Evolutionary conservation across 2,329 filamentous ascomycete species (phyloP).

Genomic region (Byssoonygena ceratinophila): DNA sequence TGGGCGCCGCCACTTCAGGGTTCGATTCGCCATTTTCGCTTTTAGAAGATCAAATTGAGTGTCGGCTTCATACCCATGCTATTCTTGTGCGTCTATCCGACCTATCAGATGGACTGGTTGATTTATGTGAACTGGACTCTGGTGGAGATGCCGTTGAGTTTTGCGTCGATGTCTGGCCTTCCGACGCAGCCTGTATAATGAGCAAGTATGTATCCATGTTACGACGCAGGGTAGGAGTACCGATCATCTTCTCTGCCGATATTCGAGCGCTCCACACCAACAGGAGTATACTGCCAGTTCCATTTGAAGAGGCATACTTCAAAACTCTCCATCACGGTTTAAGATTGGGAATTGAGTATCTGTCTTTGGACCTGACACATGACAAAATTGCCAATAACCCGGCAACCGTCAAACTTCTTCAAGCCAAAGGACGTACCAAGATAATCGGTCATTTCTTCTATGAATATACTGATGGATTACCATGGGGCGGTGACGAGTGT

Average conservation of each 20-base stretch:
- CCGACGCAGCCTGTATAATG: conserved; percentile 41
- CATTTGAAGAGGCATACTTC: conserved; percentile 38
- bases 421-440: conserved; percentile 46
- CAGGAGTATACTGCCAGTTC: conserved; percentile 22
- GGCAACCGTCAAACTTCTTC: conserved; percentile 32
- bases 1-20: background rate
- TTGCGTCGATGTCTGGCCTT: conserved; percentile 25
- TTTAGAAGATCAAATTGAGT: conserved; percentile 50
- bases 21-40: conserved; percentile 46
- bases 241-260: conserved; percentile 47
- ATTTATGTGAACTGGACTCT: conserved; percentile 56
- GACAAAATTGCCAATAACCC: conserved; percentile 43
- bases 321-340: conserved; percentile 51
- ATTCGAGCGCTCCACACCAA: conserved; percentile 1
- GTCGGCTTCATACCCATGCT: conserved; percentile 56
- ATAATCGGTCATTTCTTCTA: conserved; percentile 50
- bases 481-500: conserved; percentile 51
- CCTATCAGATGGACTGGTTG: conserved; percentile 44
- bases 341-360: conserved; percentile 51
- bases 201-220: conserved; percentile 51
- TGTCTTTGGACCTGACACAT: conserved; percentile 52
- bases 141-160: conserved; percentile 59
- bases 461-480: conserved; percentile 31
- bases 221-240: conserved; percentile 52
- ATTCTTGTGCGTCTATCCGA: conserved; percentile 51